Base-by-base conservation (phyloP, 352 stramenopile genomes). In the Pythium brachiatum region DNA sequence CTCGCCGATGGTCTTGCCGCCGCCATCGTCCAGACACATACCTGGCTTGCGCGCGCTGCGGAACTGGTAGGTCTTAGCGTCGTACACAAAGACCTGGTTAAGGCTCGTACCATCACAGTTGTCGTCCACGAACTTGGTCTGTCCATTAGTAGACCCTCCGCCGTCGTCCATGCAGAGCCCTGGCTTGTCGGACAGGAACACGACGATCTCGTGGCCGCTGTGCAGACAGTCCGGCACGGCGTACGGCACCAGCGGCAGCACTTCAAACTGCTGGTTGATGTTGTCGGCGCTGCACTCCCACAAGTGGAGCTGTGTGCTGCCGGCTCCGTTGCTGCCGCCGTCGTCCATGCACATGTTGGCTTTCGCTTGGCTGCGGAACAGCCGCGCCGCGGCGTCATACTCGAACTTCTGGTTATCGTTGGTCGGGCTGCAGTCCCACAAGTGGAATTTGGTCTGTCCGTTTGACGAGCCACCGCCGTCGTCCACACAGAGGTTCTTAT, bases 201-300 rank as follows among this genome's bases (percentile, higher is more conserved):
- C n/a, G n/a, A n/a, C n/a, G n/a, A n/a, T n/a, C n/a, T n/a, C n/a
- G 57, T 39, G 1, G 46, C 48, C 31, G n/a, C 3, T n/a, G n/a
- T n/a, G n/a, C n/a, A n/a, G n/a, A n/a, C n/a, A n/a, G n/a, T n/a
- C n/a, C n/a, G n/a, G n/a, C n/a, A n/a, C n/a, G n/a, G n/a, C n/a
- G n/a, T n/a, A n/a, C n/a, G n/a, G n/a, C n/a, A n/a, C n/a, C n/a
- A n/a, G n/a, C n/a, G n/a, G n/a, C n/a, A n/a, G n/a, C n/a, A n/a
- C n/a, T n/a, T n/a, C 18, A 34, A 78, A 82, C 58, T 74, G 66
- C 38, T 82, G 74, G 51, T 82, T 82, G 53, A 25, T 36, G 47
- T 68, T 61, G 59, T 25, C 62, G n/a, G 59, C 15, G 25, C 64
- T 48, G 25, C 65, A 72, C 8, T 64, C 31, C 59, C 39, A 64